phyloP scores from a whole-genome alignment of 345 rosid species.

The Salix viminalis region DNA sequence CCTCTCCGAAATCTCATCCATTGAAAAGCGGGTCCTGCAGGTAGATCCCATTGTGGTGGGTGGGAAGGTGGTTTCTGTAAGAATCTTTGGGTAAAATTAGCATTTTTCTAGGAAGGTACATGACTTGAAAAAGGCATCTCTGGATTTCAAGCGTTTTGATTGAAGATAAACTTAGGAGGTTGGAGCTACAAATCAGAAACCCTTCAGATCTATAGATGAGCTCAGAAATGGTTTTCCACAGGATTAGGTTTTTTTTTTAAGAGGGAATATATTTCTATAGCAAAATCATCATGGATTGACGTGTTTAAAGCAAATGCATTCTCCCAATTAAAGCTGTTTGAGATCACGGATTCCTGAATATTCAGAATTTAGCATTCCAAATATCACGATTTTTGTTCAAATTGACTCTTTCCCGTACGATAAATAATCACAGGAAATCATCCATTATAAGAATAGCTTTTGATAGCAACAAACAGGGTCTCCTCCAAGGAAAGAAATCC shows the following conservation, averaged over 20 bases:
- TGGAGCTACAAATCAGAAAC: background rate
- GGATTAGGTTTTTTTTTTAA: background rate
- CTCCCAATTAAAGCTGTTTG: no score
- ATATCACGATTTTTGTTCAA: no score
- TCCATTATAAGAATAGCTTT: no score
- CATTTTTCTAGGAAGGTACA: background rate
- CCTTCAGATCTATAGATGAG: background rate
- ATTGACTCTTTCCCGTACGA: no score
- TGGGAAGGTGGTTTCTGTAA: background rate
- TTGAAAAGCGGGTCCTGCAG: background rate
- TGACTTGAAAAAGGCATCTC: no score
- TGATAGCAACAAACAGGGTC: no score
- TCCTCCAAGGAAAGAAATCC: no score
- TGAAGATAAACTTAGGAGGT: background rate
- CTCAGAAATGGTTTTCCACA: background rate
- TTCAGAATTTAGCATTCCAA: background rate
- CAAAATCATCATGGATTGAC: background rate
- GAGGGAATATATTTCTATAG: background rate
- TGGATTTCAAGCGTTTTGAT: background rate
- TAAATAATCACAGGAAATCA: no score
- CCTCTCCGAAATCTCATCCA: background rate
- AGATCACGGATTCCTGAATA: background rate
- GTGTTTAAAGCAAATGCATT: background rate
- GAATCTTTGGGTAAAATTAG: background rate
- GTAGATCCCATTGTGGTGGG: background rate